Conservation (phyloP, 2,329 filamentous ascomycete species). For the Scleromitrula shiraiana region DNA sequence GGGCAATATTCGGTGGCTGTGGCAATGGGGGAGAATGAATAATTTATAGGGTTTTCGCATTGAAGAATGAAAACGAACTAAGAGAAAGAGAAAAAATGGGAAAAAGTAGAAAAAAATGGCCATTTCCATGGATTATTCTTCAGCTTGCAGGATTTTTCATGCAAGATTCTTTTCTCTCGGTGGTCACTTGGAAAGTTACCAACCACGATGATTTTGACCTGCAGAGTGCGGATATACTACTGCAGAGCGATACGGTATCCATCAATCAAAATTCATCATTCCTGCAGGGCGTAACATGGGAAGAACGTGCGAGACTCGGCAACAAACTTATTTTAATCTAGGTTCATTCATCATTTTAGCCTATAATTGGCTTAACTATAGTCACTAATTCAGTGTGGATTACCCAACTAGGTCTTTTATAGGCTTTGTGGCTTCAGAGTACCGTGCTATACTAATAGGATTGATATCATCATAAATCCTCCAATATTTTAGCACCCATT, state of each 20-base stretch:
- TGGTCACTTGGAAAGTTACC: constrained; percentile 10
- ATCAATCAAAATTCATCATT: constrained; percentile 7
- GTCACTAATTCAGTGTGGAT: too few relatives aligned
- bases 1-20: constrained; percentile 9
- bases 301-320: constrained; percentile 1
- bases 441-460: too few relatives aligned
- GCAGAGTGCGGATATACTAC: constrained; percentile 12
- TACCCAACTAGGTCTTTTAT: too few relatives aligned
- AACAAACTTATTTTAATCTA: neutral
- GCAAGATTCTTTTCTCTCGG: constrained; percentile 2
- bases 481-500: too few relatives aligned
- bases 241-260: constrained; percentile 9
- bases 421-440: too few relatives aligned
- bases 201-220: constrained; percentile 11
- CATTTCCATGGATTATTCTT: neutral
- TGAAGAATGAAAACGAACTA: neutral
- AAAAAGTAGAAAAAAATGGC: neutral
- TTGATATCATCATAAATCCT: too few relatives aligned
- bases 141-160: constrained; percentile 7
- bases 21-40: constrained; percentile 1
- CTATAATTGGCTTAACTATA: neutral
- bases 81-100: neutral
- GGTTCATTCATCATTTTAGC: neutral
- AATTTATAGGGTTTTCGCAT: too few relatives aligned
- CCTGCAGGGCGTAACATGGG: constrained; percentile 1